Evolutionary conservation across 2,329 filamentous ascomycete species (phyloP).

Genomic region (Scedosporium apiospermum): DNA sequence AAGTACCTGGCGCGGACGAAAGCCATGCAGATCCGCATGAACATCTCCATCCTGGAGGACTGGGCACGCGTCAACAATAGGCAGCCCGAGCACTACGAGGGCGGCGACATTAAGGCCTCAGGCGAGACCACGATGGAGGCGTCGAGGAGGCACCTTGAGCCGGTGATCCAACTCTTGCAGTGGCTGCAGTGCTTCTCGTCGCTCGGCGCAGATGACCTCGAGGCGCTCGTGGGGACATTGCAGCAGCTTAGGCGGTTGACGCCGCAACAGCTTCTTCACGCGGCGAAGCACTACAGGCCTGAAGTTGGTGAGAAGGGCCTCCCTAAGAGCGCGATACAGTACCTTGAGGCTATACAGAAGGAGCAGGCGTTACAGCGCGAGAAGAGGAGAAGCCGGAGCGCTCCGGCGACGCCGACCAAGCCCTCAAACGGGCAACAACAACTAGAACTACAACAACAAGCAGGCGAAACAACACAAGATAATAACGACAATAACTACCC

Average conservation of each 20-base stretch:
- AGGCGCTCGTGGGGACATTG: constrained; percentile 78
- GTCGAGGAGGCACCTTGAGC: constrained; percentile 73
- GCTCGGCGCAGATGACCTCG: constrained; percentile 72
- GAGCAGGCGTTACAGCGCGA: constrained; percentile 56
- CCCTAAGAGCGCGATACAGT: constrained; percentile 80
- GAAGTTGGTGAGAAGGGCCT: constrained; percentile 93
- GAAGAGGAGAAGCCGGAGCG: constrained; percentile 34
- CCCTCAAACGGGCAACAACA: constrained; percentile 29
- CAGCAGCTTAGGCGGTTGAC: constrained; percentile 80
- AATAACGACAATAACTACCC: background rate
- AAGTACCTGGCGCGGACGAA: constrained; percentile 94
- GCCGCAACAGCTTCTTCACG: constrained; percentile 81
- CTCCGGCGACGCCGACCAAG: constrained; percentile 35
- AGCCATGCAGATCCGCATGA: constrained; percentile 99
- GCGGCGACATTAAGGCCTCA: constrained; percentile 73
- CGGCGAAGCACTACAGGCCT: constrained; percentile 84
- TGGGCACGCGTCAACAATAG: constrained; percentile 93
- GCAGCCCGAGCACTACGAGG: constrained; percentile 90
- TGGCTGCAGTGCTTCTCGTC: constrained; percentile 98
- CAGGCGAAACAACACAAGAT: constrained; percentile 19
- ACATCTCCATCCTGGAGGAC: constrained; percentile 88
- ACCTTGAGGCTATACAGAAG: constrained; percentile 70
- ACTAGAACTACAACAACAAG: constrained; percentile 20
- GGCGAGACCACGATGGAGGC: constrained; percentile 84
- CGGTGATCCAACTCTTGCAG: constrained; percentile 86